Evolutionary conservation across 495 filamentous ascomycete genomes (phyloP).

Genomic region (Polyplosphaeria fusca): DNA sequence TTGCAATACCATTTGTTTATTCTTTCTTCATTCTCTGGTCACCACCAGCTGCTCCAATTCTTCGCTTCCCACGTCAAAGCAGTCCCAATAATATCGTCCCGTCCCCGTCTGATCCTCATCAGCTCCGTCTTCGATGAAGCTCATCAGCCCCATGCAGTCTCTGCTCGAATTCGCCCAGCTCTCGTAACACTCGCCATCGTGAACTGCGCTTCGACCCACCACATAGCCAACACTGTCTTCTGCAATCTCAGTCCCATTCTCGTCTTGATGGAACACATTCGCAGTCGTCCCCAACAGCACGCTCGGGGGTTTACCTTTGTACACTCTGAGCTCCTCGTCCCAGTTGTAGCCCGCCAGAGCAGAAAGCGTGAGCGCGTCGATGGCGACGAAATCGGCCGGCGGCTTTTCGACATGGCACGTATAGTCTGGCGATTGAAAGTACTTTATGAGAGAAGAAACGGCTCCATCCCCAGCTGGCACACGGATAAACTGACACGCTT

Average conservation of each 20-base stretch:
- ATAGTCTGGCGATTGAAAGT: neutral
- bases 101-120: neutral
- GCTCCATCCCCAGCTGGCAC: neutral
- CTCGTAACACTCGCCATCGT: neutral
- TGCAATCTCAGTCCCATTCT: neutral
- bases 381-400: neutral
- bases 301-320: neutral
- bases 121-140: neutral
- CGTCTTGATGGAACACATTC: neutral
- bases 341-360: neutral
- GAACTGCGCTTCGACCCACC: neutral
- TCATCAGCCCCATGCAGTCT: neutral
- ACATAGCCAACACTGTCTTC: neutral
- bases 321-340: neutral
- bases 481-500: neutral
- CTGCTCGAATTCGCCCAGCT: neutral
- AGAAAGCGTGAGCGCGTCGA: neutral
- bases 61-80: neutral
- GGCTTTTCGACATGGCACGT: neutral
- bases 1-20: too few relatives aligned
- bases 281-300: neutral
- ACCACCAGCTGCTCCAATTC: neutral
- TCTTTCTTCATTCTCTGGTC: neutral
- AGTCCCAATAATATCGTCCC: constrained; percentile 3
- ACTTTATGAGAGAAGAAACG: neutral